These are phyloP conservation scores for Polyporus tsugae DNA, from an alignment of 1,284 basidiomycete genomes.

Conservation along the genomic window DNA sequence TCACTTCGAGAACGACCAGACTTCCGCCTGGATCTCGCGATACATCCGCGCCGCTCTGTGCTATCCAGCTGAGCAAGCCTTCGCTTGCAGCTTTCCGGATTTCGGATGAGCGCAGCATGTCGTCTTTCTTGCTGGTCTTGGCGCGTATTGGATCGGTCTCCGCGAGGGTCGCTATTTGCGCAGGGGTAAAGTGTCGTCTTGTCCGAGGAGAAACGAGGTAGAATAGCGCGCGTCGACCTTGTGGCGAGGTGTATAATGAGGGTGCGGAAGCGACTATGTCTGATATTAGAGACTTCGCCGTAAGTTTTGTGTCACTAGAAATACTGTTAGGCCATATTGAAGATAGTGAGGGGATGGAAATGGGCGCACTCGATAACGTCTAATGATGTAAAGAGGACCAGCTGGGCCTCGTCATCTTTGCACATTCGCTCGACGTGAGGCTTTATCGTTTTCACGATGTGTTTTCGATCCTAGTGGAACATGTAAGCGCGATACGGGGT, in stretches of 20 bases:
- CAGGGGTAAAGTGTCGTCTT: slow-evolving; percentile 84
- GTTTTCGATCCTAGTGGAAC: slow-evolving; percentile 78
- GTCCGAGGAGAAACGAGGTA: slow-evolving; percentile 85
- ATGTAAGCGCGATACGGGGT: neutral
- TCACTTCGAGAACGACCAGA: slow-evolving; percentile 79
- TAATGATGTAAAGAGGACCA: slow-evolving; percentile 87
- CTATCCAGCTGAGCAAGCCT: slow-evolving; percentile 72
- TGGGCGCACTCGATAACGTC: slow-evolving; percentile 83
- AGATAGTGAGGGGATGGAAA: slow-evolving; percentile 1
- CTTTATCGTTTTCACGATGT: slow-evolving; percentile 85
- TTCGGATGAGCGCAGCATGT: slow-evolving; percentile 67
- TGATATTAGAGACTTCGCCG: slow-evolving; percentile 78
- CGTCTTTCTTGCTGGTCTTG: slow-evolving; percentile 84
- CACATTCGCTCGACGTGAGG: slow-evolving; percentile 89
- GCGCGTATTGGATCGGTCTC: slow-evolving; percentile 73
- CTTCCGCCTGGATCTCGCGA: slow-evolving; percentile 81
- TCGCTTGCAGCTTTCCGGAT: slow-evolving; percentile 75
- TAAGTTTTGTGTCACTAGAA: slow-evolving; percentile 85
- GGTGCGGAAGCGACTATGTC: slow-evolving; percentile 64
- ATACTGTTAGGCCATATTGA: slow-evolving; percentile 4
- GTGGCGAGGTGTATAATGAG: slow-evolving; percentile 61
- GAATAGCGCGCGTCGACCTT: slow-evolving; percentile 81
- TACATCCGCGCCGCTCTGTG: slow-evolving; percentile 63
- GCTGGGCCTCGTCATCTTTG: slow-evolving; percentile 85
- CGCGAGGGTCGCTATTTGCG: slow-evolving; percentile 65